A percentile compares a stretch with the other conserved stretches of the same genome.
Evolutionary conservation across 2,329 filamentous ascomycete species (phyloP).

Genomic region (Pyrenochaeta sp.): DNA sequence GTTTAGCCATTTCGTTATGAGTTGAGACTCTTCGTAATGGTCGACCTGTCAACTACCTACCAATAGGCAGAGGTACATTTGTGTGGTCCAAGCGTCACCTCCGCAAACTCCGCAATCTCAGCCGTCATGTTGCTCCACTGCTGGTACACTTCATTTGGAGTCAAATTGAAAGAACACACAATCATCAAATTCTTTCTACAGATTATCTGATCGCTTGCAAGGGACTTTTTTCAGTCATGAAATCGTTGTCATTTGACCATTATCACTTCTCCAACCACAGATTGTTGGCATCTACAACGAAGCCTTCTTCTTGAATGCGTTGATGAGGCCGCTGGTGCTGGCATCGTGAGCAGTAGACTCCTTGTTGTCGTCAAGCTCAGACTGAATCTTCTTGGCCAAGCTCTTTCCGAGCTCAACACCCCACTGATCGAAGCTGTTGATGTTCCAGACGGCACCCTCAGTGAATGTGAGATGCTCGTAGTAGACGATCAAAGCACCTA

Average conservation of each 20-base stretch:
- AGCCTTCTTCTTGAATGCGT: conserved; percentile 85
- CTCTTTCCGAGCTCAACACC: conserved; percentile 98
- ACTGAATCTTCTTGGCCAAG: conserved; percentile 73
- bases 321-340: conserved; percentile 88
- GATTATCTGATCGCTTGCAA: conserved; percentile 8
- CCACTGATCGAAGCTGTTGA: conserved; percentile 99
- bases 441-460: conserved; percentile 98
- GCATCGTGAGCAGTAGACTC: conserved; percentile 79
- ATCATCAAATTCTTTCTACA: conserved; percentile 2
- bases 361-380: conserved; percentile 82
- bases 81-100: neutral
- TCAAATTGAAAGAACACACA: neutral
- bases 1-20: neutral
- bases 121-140: neutral
- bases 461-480: conserved; percentile 99
- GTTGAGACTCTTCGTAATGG: neutral
- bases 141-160: neutral
- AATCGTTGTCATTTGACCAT: conserved; percentile 20
- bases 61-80: neutral
- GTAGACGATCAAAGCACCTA: conserved; percentile 96
- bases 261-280: conserved; percentile 9
- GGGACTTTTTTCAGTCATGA: conserved; percentile 12
- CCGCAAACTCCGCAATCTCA: conserved; percentile 3
- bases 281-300: conserved; percentile 33
- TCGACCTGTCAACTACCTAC: conserved; percentile 2